Percentiles rank a stretch among this genome's conserved stretches.
Conservation (phyloP, 768 basidiomycete species). For the Hortiboletus flavorubellus region DNA sequence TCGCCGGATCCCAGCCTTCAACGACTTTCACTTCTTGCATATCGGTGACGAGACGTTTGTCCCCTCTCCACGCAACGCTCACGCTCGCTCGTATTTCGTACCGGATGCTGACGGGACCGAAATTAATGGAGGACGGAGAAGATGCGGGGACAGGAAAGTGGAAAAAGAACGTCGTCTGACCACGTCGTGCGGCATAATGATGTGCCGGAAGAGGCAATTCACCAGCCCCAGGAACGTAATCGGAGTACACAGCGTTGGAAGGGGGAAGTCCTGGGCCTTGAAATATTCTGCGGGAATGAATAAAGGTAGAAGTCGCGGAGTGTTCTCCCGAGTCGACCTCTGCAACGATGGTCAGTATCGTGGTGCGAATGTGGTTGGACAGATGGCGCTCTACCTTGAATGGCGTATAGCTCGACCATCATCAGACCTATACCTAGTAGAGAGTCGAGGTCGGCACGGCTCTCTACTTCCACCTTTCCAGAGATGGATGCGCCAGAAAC, state of each 20-base stretch:
- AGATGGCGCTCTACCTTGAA: slow-evolving; percentile 49
- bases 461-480: slow-evolving; percentile 80
- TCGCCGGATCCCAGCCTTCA: slow-evolving; percentile 42
- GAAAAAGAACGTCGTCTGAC: slow-evolving; percentile 76
- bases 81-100: slow-evolving; percentile 76
- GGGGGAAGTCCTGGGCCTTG: slow-evolving; percentile 81
- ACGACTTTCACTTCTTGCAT: slow-evolving; percentile 62
- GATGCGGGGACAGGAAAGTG: slow-evolving; percentile 66
- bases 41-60: slow-evolving; percentile 63
- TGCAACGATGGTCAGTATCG: slow-evolving; percentile 28
- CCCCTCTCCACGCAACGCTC: slow-evolving; percentile 73
- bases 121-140: slow-evolving; percentile 68
- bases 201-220: slow-evolving; percentile 59
- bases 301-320: slow-evolving; percentile 74
- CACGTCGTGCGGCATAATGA: slow-evolving; percentile 72
- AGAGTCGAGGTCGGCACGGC: slow-evolving; percentile 58
- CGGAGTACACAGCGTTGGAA: slow-evolving; percentile 74
- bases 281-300: slow-evolving; percentile 67
- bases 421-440: slow-evolving; percentile 72
- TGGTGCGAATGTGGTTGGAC: not conserved
- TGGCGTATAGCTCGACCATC: slow-evolving; percentile 73
- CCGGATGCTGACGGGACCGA: slow-evolving; percentile 63
- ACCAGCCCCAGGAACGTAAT: slow-evolving; percentile 45
- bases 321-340: slow-evolving; percentile 77
- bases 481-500: slow-evolving; percentile 64